Conservation (phyloP, 441 rosid genomes). For the Populus hybrid region DNA sequence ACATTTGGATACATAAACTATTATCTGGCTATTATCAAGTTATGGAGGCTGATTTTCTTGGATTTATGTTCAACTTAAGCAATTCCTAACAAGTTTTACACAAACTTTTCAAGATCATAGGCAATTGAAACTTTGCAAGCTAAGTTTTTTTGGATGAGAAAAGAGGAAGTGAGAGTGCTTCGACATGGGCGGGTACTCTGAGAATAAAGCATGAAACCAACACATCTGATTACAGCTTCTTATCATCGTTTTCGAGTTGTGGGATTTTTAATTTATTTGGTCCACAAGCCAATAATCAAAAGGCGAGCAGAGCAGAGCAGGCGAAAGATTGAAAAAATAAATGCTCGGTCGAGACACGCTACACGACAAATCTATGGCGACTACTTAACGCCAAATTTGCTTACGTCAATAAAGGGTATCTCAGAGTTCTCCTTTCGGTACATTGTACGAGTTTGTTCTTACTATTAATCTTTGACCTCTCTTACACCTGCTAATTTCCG, state of each 20-base stretch:
- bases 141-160: too few relatives aligned
- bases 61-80: too few relatives aligned
- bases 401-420: not conserved
- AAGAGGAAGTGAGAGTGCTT: not conserved
- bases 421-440: not conserved
- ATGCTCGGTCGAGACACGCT: not conserved
- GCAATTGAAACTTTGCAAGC: not conserved
- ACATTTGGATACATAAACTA: too few relatives aligned
- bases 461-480: not conserved
- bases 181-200: not conserved
- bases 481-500: not conserved
- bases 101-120: not conserved
- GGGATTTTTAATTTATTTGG: not conserved
- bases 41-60: not conserved
- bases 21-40: too few relatives aligned
- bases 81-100: not conserved
- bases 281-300: not conserved
- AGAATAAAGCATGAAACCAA: not conserved
- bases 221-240: not conserved
- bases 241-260: not conserved
- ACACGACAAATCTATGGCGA: conserved; percentile 18
- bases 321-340: not conserved
- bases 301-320: not conserved
- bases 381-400: conserved; percentile 5
- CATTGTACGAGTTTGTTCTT: too few relatives aligned